A percentile compares a stretch with the other conserved stretches of the same genome.
phyloP scores from a whole-genome alignment of 805 yeast species.

The Kuraishia hungarica region DNA sequence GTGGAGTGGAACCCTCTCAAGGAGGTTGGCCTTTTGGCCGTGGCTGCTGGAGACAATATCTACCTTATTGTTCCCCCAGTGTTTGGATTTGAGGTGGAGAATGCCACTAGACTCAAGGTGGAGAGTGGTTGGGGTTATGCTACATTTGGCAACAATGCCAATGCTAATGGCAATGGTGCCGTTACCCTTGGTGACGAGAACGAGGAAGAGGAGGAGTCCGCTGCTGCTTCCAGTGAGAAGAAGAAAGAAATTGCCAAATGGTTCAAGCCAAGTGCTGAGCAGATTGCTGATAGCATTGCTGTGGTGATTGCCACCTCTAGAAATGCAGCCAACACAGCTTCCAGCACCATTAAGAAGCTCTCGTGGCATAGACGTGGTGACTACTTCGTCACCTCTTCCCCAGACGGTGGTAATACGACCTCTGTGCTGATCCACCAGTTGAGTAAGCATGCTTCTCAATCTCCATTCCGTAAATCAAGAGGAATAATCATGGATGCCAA shows the following conservation, averaged over 20 bases:
- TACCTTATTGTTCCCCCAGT: constrained; percentile 83
- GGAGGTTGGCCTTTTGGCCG: constrained; percentile 71
- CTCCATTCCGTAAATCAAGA: constrained; percentile 88
- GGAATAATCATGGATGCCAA: constrained; percentile 94
- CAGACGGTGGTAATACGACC: constrained; percentile 70
- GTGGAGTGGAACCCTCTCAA: constrained; percentile 87
- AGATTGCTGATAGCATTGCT: constrained; percentile 56
- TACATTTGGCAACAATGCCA: constrained; percentile 25
- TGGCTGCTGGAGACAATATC: constrained; percentile 73
- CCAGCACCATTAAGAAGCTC: constrained; percentile 64
- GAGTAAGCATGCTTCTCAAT: constrained; percentile 89
- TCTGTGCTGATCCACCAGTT: constrained; percentile 92
- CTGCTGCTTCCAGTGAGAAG: constrained; percentile 8
- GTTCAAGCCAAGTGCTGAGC: constrained; percentile 68
- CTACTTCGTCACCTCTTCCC: constrained; percentile 94
- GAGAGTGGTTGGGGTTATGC: constrained; percentile 92
- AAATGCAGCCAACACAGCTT: constrained; percentile 30
- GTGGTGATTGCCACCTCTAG: constrained; percentile 54
- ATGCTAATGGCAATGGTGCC: constrained; percentile 26
- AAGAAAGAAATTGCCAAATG: constrained; percentile 63
- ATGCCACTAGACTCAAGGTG: constrained; percentile 64
- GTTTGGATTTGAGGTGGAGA: constrained; percentile 82
- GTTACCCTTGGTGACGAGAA: constrained; percentile 31
- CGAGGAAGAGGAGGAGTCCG: constrained; percentile 17
- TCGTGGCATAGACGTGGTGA: constrained; percentile 98